Evolutionary conservation across 306 rosid genomes (phyloP).

Genomic region (Quercus ilex): DNA sequence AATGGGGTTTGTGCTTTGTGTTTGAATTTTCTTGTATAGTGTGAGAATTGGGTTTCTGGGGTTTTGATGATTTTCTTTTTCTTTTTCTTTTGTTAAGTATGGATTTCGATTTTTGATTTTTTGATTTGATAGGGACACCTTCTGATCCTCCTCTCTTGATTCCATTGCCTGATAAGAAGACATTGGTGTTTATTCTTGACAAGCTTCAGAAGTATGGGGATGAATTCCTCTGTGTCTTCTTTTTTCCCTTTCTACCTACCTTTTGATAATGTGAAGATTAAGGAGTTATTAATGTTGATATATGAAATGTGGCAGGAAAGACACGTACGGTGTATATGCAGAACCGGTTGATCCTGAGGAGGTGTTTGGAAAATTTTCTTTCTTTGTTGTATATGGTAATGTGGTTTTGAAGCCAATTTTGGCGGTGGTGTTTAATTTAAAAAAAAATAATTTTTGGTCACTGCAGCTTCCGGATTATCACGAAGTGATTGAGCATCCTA

Average conservation of each 20-base stretch:
- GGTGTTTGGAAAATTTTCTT: constrained; percentile 38
- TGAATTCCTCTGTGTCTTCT: constrained; percentile 6
- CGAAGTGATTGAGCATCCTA: constrained; percentile 87
- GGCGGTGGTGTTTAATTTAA: constrained; percentile 4
- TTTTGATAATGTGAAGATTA: not conserved
- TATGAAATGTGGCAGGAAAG: constrained; percentile 78
- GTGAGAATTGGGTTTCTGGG: constrained; percentile 10
- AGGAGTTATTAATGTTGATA: constrained; percentile 12
- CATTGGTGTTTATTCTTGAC: constrained; percentile 85
- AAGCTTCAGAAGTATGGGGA: constrained; percentile 86
- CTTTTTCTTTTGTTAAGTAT: not conserved
- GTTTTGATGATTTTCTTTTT: not conserved
- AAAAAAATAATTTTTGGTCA: constrained; percentile 26
- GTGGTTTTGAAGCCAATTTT: constrained; percentile 22
- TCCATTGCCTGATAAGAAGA: constrained; percentile 86
- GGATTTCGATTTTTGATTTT: not conserved
- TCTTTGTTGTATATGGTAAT: constrained; percentile 9
- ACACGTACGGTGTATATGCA: constrained; percentile 90
- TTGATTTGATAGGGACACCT: constrained; percentile 63
- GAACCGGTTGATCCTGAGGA: constrained; percentile 99
- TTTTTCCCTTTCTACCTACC: not conserved
- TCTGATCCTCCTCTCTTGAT: constrained; percentile 39
- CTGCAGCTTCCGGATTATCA: constrained; percentile 95
- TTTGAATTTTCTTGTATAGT: not conserved
- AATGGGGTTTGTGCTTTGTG: not conserved